Base-by-base conservation (phyloP, 441 rosid species). In the Aquilaria agallochum region DNA sequence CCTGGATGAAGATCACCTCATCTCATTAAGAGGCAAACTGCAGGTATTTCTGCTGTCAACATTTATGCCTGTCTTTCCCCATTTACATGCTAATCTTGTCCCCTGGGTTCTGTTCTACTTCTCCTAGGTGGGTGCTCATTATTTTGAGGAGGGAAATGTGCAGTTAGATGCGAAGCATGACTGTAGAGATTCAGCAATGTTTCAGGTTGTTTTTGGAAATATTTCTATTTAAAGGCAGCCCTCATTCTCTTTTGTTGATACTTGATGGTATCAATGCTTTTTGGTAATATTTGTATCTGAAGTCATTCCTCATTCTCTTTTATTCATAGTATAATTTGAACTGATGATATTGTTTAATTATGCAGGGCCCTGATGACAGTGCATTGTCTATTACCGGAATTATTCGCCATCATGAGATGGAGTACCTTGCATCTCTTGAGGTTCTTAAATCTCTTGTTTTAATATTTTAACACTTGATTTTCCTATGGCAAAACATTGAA, bases 91-190 rank as follows among this genome's bases (percentile, higher is more conserved):
- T 47, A 36, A 56, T 66, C 32, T 49, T 59, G 36, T 34, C 34
- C 56, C 53, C 31, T 34, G 46, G 31, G 52, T n/a, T 45, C 46
- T 57, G 3, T 54, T 40, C 55, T 33, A 31, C 60, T 68, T 50
- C 59, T 64, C 60, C 73, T 75, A 92, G 99, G 99, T 95, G 67
- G 92, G 78, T 40, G 98, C 98, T 46, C 99, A 95, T 77, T 95
- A 92, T 77, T 95, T 92, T 69, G 99, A 95, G 74, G 98, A 95
- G 80, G 98, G 99, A 65, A 95, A 95, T 81, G 99, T 95, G 68
- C 97, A 95, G 75, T 78, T 92, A 79, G 97, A 89, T 70, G 88
- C 99, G 52, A 81, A 83, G 68, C 84, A 92, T 65, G 96, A 89
- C 66, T 88, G 90, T 72, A 76, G 80, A 74, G 97, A 92, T 76